phyloP scores from a whole-genome alignment of 164 flowering plant species.

The Saururus chinensis region DNA sequence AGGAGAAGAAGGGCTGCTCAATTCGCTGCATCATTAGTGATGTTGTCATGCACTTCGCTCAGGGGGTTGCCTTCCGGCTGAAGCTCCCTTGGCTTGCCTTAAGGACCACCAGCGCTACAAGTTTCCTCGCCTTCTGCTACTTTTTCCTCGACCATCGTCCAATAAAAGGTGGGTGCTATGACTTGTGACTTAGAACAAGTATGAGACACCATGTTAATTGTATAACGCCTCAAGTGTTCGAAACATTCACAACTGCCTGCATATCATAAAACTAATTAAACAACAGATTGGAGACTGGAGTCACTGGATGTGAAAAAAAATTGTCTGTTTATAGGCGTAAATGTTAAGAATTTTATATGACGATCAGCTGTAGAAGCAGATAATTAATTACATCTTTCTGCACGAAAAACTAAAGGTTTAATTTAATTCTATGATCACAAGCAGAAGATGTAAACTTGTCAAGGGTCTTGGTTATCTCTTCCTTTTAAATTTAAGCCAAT shows the following conservation, averaged over 20 bases:
- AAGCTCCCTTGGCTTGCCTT: constrained; percentile 24
- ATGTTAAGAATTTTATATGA: no score
- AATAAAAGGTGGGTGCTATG: background rate
- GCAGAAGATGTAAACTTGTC: no score
- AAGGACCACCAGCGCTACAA: constrained; percentile 12
- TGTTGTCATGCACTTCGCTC: constrained; percentile 17
- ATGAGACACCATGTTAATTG: background rate
- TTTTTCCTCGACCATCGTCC: constrained; percentile 16
- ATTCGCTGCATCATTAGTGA: constrained; percentile 23
- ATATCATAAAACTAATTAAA: background rate
- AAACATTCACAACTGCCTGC: background rate
- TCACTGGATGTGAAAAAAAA: no score
- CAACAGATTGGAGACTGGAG: no score
- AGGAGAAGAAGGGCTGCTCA: background rate
- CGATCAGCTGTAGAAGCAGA: no score
- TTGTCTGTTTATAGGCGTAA: no score
- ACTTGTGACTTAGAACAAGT: no score
- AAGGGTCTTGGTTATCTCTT: no score
- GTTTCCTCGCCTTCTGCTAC: constrained; percentile 9
- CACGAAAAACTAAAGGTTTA: no score
- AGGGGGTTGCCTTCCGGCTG: constrained; percentile 15
- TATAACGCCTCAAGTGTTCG: background rate
- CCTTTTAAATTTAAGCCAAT: no score
- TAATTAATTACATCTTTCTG: no score
- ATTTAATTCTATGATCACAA: no score